Percentiles rank a stretch among this genome's conserved stretches.
phyloP scores from a whole-genome alignment of 2,329 filamentous ascomycete genomes.

The Helicocarpus griseus region DNA sequence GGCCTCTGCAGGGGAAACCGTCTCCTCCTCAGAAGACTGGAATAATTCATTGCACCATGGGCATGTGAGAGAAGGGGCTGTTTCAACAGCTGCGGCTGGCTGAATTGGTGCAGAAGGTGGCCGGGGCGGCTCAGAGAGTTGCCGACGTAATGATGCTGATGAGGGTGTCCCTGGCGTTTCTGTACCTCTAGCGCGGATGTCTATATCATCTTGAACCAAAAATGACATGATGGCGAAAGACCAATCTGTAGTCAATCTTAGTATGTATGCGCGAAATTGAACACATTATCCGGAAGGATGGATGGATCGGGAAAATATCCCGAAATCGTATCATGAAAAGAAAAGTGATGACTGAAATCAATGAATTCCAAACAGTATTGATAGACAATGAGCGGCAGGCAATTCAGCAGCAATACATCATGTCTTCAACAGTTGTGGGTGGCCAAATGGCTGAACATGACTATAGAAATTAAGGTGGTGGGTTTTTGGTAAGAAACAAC shows the following conservation, averaged over 20 bases:
- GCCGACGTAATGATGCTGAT: conserved; percentile 27
- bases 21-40: conserved; percentile 16
- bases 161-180: background rate
- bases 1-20: conserved; percentile 18
- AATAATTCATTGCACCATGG: conserved; percentile 28
- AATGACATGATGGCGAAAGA: conserved; percentile 21
- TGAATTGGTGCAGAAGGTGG: conserved; percentile 26
- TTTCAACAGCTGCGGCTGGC: conserved; percentile 15
- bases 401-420: background rate
- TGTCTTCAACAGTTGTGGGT: background rate
- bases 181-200: conserved; percentile 25
- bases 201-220: conserved; percentile 24
- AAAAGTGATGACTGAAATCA: background rate
- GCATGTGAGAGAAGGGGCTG: conserved; percentile 20
- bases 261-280: background rate
- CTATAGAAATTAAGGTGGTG: background rate
- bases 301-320: background rate
- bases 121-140: conserved; percentile 30
- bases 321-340: background rate
- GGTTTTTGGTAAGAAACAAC: background rate
- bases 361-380: background rate
- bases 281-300: background rate
- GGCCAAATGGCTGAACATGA: background rate
- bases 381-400: background rate
- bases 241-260: background rate